Base-by-base conservation (phyloP, 2,329 filamentous ascomycete genomes). In the Ophiostoma triangulosporum region DNA sequence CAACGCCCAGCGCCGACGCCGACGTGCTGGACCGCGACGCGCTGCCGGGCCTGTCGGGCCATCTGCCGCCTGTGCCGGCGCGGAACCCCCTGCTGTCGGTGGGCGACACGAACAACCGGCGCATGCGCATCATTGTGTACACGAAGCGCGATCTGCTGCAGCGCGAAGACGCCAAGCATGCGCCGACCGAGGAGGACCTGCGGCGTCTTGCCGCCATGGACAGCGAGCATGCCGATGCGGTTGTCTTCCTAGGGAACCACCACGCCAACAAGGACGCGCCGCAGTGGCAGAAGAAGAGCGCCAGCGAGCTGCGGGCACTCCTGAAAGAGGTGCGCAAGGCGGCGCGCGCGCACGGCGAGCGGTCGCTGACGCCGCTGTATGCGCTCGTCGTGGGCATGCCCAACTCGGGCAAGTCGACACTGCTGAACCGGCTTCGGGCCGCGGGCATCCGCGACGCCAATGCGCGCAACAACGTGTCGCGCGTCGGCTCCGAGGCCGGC, bases 331-430 rank as follows among this genome's bases (percentile, higher is more conserved):
- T 81, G 53, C 75, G 74, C 55, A 63, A 68, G 4, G 71, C 77
- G 57, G 75, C 76, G 24, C 58, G 63, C n/a, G 52, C 53, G n/a
- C 57, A 60, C 46, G 64, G 68, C 26, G 65, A 67, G 29, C 73
- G 81, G 60, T 78, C 78, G 22, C 70, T 97, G n/a, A 83, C 86
- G 7, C 90, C 89, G n/a, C 77, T 88, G 60, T 80, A 89, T 49
- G 79, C 89, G 54, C 78, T 98, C 66, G 80, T 97, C 1, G 90
- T 97, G 14, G 93, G 93, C 53, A 96, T 98, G 90, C 93, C 93
- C 33, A 98, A 98, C 64, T 88, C 95, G 0, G 93, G 93, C 33
- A 98, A 98, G 69, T 95, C 88, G 48, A 89, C 90, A 1, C 74
- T 98, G n/a, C 79, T 98, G 40, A 98, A 98, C 66, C 79, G 83